Conservation (phyloP, 2,329 filamentous ascomycete genomes). For the Colletotrichum nymphaeae region DNA sequence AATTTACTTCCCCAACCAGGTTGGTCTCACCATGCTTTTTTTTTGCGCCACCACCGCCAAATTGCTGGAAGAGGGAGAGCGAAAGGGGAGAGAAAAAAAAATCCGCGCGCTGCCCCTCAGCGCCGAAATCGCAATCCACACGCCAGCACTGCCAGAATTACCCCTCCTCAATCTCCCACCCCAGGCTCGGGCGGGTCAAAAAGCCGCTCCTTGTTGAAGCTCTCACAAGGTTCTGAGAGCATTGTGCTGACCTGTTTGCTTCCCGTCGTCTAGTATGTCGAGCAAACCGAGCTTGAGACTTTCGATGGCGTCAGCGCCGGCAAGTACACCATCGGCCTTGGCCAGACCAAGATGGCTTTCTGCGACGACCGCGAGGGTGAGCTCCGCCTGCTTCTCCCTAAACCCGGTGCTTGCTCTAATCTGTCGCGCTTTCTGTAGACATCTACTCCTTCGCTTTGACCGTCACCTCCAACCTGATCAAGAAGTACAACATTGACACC, state of each 20-base stretch:
- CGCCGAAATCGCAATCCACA: slow-evolving; percentile 38
- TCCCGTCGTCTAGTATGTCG: slow-evolving; percentile 73
- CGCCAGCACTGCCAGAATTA: not conserved
- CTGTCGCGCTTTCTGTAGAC: slow-evolving; percentile 60
- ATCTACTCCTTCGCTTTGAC: slow-evolving; percentile 90
- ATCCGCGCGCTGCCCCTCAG: slow-evolving; percentile 11
- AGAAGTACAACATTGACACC: slow-evolving; percentile 85
- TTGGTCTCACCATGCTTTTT: slow-evolving; percentile 55
- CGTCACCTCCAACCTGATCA: slow-evolving; percentile 79
- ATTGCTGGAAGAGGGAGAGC: not conserved
- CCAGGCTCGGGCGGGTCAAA: not conserved
- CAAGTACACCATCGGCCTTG: slow-evolving; percentile 92
- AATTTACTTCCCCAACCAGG: slow-evolving; percentile 88
- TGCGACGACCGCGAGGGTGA: slow-evolving; percentile 89
- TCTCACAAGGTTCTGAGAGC: not conserved
- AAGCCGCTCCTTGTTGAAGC: not conserved
- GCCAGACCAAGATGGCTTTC: slow-evolving; percentile 93
- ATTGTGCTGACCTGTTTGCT: not conserved
- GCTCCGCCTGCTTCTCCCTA: slow-evolving; percentile 40
- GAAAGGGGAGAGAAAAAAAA: not conserved
- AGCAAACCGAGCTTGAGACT: slow-evolving; percentile 85
- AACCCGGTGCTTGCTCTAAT: slow-evolving; percentile 34
- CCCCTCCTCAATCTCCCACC: slow-evolving; percentile 38
- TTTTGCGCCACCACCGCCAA: slow-evolving; percentile 23
- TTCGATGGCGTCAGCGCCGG: slow-evolving; percentile 85